Conservation (phyloP, 768 basidiomycete genomes). For the Naganishia onofrii region DNA sequence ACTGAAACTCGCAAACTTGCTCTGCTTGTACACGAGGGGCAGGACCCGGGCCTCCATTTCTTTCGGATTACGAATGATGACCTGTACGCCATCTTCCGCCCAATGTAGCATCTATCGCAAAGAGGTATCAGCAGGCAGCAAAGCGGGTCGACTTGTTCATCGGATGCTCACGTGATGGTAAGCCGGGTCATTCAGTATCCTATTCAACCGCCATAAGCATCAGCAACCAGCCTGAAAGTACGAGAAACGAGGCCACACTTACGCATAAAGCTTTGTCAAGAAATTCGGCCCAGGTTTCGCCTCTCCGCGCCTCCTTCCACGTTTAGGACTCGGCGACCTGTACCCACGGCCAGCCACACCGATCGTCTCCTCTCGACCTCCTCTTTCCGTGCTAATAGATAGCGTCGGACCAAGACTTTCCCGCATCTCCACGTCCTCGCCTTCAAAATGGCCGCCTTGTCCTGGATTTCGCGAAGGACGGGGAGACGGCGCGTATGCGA, state of each 20-base stretch:
- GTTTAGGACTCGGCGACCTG: background rate
- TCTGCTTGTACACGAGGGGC: constrained; percentile 91
- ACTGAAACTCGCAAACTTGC: constrained; percentile 93
- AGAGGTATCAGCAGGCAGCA: constrained; percentile 20
- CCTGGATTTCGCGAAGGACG: too few species aligned
- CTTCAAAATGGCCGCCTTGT: too few species aligned
- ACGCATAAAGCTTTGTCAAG: constrained; percentile 94
- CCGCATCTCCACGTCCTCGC: too few species aligned
- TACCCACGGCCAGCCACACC: too few species aligned
- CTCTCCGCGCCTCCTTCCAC: constrained; percentile 5
- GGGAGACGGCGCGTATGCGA: too few species aligned
- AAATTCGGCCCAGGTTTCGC: constrained; percentile 64
- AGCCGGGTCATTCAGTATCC: constrained; percentile 68
- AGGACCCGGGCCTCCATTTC: constrained; percentile 91
- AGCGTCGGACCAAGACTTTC: too few species aligned
- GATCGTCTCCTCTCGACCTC: too few species aligned
- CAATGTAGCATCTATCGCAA: constrained; percentile 76
- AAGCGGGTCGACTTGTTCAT: background rate
- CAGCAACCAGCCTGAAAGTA: constrained; percentile 3
- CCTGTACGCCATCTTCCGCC: constrained; percentile 88
- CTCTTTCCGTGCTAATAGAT: too few species aligned
- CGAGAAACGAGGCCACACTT: constrained; percentile 51
- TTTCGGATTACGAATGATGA: constrained; percentile 90
- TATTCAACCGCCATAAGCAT: constrained; percentile 31
- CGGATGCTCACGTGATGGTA: constrained; percentile 65